Evolutionary conservation across 2,329 filamentous ascomycete species (phyloP), one percentile per base, ranked within the genome.

Genomic region (Apiospora aurea): DNA sequence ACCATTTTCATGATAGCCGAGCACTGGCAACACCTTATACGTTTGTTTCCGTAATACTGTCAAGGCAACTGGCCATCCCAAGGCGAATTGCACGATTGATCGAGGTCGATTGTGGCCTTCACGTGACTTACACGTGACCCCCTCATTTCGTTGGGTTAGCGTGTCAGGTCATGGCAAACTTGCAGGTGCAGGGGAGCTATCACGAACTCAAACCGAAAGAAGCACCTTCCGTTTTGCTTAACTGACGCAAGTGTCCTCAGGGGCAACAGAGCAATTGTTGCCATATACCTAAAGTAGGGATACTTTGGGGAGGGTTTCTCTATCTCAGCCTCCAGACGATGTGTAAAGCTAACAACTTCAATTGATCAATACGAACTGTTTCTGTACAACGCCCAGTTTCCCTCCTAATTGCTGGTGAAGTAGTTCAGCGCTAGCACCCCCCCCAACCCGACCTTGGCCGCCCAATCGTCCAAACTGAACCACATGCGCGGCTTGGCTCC

Each of bases 401-500:
- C 57, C 57, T 69, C 34, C 68, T 76, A 79, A 71, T 80, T 79
- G 51, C 78, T 78, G 29, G 68, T 73, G 71, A 84, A 84, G 71
- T 82, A 85, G 73, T 83, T 84, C 13, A 77, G 77, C 34, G 82
- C 83, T 57, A 84, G 16, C 16, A 77, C 67, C 21, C 74, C 70
- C 0, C 80, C 82, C 24, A 85, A 75, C 24, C 76, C 75, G 13
- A 78, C 75, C 73, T 75, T 80, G 51, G 72, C 81, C 74, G 79
- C 82, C 78, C 82, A 86, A 0, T 74, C 76, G 68, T 84, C 83
- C 67, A 85, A 73, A 71, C 85, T 79, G 73, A 80, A 88, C 21
- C 85, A 76, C 74, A 86, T 83, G 21, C 86, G 80, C 24, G 70
- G 51, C 79, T 73, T 75, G 34, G 78, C 79, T 0, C 81, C 75